A percentile compares a stretch with the other conserved stretches of the same genome.
These are phyloP conservation scores for Melanogaster broomeanus DNA, from an alignment of 768 basidiomycete genomes.

Conservation along the genomic window DNA sequence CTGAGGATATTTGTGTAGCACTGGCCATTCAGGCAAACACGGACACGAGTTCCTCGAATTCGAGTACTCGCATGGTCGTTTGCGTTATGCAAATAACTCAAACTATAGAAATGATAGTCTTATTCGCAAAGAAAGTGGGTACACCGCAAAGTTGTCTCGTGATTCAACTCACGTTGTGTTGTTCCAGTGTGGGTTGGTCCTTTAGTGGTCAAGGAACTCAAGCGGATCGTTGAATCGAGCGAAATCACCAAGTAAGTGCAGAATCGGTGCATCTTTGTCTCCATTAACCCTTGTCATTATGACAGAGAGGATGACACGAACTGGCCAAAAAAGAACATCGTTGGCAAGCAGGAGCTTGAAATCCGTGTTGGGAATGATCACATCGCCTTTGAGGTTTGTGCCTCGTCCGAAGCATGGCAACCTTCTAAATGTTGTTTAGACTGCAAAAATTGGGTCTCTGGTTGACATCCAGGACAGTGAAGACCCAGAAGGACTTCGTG, in stretches of 20 bases:
- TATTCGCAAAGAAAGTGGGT: conserved; percentile 97
- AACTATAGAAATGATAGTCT: conserved; percentile 98
- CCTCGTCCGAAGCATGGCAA: background rate
- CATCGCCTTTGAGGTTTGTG: conserved; percentile 90
- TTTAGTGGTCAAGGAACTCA: conserved; percentile 90
- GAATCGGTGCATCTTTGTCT: background rate
- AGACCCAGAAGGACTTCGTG: conserved; percentile 95
- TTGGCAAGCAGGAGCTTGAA: conserved; percentile 97
- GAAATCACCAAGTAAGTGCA: conserved; percentile 84
- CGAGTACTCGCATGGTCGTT: conserved; percentile 94
- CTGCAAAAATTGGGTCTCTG: conserved; percentile 95
- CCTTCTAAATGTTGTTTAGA: conserved; percentile 48
- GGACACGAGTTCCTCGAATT: conserved; percentile 99
- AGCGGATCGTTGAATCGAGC: conserved; percentile 88
- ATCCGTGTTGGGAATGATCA: conserved; percentile 93
- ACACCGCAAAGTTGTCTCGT: background rate
- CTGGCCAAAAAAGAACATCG: conserved; percentile 99
- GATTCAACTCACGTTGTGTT: background rate
- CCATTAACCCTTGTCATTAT: background rate
- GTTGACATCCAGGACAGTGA: conserved; percentile 97
- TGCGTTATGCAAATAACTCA: conserved; percentile 98
- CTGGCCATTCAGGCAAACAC: conserved; percentile 98
- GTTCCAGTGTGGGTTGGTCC: conserved; percentile 90
- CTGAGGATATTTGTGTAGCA: conserved; percentile 31
- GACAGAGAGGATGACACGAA: conserved; percentile 94